A percentile compares a stretch with the other conserved stretches of the same genome.
Evolutionary conservation across 2,329 filamentous ascomycete species (phyloP).

Genomic region (Phyllosticta paracitricarpa): DNA sequence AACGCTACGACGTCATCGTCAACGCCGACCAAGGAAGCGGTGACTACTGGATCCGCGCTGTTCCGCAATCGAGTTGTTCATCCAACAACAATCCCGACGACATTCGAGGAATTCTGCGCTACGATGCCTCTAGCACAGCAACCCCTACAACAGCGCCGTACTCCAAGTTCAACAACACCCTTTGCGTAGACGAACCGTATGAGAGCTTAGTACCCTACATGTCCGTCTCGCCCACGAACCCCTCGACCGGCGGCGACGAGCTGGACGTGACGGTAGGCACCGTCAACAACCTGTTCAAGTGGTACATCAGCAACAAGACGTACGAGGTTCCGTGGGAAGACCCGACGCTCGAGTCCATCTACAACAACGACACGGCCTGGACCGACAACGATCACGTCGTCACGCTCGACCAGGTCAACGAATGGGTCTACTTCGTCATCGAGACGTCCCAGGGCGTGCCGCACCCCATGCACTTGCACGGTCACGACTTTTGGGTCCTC

Average conservation of each 20-base stretch:
- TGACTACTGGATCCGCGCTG: slow-evolving; percentile 27
- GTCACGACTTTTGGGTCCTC: slow-evolving; percentile 46
- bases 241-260: slow-evolving; percentile 6
- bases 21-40: slow-evolving; percentile 21
- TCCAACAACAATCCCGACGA: slow-evolving; percentile 16
- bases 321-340: slow-evolving; percentile 39
- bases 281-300: slow-evolving; percentile 19
- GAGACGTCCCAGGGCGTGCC: slow-evolving; percentile 15
- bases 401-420: slow-evolving; percentile 12
- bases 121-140: slow-evolving; percentile 24
- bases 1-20: slow-evolving; percentile 28
- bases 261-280: slow-evolving; percentile 18
- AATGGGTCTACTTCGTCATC: slow-evolving; percentile 19
- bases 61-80: slow-evolving; percentile 19
- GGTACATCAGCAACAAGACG: slow-evolving; percentile 34
- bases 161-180: slow-evolving; percentile 18
- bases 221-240: slow-evolving; percentile 15
- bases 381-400: slow-evolving; percentile 15
- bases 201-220: slow-evolving; percentile 29
- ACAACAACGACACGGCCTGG: slow-evolving; percentile 18
- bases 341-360: slow-evolving; percentile 34
- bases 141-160: slow-evolving; percentile 27
- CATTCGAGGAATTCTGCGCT: slow-evolving; percentile 32
- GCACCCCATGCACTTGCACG: slow-evolving; percentile 19
- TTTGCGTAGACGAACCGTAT: slow-evolving; percentile 30